These are phyloP conservation scores for Mycosphaerella sp. DNA, from an alignment of 2,329 filamentous ascomycete species.

Conservation along the genomic window DNA sequence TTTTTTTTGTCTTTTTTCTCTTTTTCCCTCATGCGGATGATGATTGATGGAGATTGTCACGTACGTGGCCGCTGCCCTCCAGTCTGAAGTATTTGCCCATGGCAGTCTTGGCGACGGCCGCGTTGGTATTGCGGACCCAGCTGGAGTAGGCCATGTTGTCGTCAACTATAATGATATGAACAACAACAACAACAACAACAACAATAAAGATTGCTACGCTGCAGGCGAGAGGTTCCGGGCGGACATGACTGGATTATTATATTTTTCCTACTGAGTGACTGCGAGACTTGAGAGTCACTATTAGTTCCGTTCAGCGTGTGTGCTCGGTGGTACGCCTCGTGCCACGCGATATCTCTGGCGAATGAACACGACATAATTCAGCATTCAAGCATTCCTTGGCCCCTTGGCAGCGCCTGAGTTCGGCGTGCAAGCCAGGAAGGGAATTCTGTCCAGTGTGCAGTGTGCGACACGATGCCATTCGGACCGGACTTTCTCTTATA, in stretches of 20 bases:
- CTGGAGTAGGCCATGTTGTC: conserved; percentile 16
- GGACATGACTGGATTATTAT: not conserved
- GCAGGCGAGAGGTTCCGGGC: not conserved
- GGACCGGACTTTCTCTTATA: no score
- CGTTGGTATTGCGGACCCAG: conserved; percentile 26
- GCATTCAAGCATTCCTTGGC: conserved; percentile 3
- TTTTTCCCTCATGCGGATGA: not conserved
- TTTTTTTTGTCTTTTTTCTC: no score
- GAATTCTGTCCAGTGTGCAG: not conserved
- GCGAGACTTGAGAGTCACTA: not conserved
- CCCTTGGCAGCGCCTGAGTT: not conserved
- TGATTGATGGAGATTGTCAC: not conserved
- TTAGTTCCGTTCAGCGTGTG: not conserved
- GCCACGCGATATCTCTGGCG: conserved; percentile 8
- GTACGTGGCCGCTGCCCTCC: conserved; percentile 72
- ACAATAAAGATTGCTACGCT: not conserved
- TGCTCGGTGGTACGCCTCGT: conserved; percentile 4
- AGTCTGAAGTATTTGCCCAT: conserved; percentile 71
- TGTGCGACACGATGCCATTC: not conserved
- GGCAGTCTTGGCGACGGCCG: conserved; percentile 55
- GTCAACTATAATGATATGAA: no score
- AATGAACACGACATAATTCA: not conserved
- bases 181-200: no score
- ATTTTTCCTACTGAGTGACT: not conserved
- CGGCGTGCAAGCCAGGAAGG: conserved; percentile 1